Conservation (phyloP, 1,139 yeast species). For the Kodamaea alishanica region DNA sequence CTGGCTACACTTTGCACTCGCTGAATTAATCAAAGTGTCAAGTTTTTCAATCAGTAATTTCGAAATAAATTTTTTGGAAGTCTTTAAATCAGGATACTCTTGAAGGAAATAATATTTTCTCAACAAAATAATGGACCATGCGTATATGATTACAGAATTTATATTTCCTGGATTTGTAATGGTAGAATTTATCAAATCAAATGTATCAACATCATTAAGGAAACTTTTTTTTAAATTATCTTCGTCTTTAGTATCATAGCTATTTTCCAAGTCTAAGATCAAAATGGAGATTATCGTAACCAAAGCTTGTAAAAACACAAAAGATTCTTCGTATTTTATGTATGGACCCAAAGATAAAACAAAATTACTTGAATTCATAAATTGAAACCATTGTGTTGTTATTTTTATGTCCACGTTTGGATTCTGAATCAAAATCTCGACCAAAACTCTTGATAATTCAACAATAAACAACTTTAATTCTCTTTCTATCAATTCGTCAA, state of each 20-base stretch:
- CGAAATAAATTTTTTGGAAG: conserved; percentile 13
- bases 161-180: conserved; percentile 25
- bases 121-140: conserved; percentile 69
- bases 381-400: conserved; percentile 54
- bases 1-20: conserved; percentile 45
- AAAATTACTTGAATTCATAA: conserved; percentile 44
- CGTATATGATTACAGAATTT: conserved; percentile 54
- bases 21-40: conserved; percentile 21
- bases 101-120: conserved; percentile 50
- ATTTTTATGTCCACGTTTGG: conserved; percentile 27
- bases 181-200: conserved; percentile 39
- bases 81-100: conserved; percentile 25
- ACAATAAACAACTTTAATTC: conserved; percentile 38
- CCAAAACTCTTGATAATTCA: conserved; percentile 43
- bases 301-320: conserved; percentile 44
- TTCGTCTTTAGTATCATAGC: conserved; percentile 24
- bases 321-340: conserved; percentile 31
- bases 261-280: conserved; percentile 52
- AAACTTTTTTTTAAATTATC: conserved; percentile 17
- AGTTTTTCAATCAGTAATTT: conserved; percentile 16
- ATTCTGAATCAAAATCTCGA: conserved; percentile 36
- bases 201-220: conserved; percentile 39
- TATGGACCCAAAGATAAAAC: conserved; percentile 28
- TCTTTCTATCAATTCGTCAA: conserved; percentile 24
- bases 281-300: conserved; percentile 48